Evolutionary conservation across 2,329 filamentous ascomycete species (phyloP), one percentile per base, ranked within the genome.

Genomic region (Ascochyta clinopodiicola): DNA sequence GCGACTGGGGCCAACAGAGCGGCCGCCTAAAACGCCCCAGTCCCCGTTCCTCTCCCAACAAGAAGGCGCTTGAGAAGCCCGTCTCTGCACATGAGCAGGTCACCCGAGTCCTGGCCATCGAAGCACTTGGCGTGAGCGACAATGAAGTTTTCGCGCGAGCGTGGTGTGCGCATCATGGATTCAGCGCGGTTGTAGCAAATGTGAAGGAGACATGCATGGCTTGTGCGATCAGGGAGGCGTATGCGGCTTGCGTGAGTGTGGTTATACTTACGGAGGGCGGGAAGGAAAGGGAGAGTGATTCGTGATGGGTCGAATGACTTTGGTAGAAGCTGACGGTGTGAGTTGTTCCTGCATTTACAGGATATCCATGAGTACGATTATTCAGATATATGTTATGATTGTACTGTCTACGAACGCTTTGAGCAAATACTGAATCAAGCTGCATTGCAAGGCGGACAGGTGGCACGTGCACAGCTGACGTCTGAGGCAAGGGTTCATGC

Each of bases 121-220:
- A 92, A 75, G 87, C 88, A 0, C 87, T 90, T 70, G 89, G 89
- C 0, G 88, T 89, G 21, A 80, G 80, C 44, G 89, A 92, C 72
- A 91, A 92, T 62, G 89, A 92, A 73, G 89, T 91, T 4, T 82
- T 92, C 64, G 89, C 87, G 1, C 79, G 89, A 59, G 88, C 89
- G 6, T 92, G 89, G 89, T 92, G 89, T 71, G 84, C 88, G 51
- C 87, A 91, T 66, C 90, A 88, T 84, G 89, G 89, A 2, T 75
- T 91, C 64, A 87, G 83, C 67, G 89, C 89, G 1, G 77, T 92
- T 17, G 83, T 91, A 54, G 88, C 88, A 8, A 87, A 91, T 72
- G 72, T 90, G 47, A 79, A 82, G 55, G 85, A 82, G 76, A 91
- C 89, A 15, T 92, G 87, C 74, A 85, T 90, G 81, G 84, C 88